A percentile compares a stretch with the other conserved stretches of the same genome.
Evolutionary conservation across 176 grass and related monocot genomes (phyloP).

Genomic region (Alopecurus myosuroides): DNA sequence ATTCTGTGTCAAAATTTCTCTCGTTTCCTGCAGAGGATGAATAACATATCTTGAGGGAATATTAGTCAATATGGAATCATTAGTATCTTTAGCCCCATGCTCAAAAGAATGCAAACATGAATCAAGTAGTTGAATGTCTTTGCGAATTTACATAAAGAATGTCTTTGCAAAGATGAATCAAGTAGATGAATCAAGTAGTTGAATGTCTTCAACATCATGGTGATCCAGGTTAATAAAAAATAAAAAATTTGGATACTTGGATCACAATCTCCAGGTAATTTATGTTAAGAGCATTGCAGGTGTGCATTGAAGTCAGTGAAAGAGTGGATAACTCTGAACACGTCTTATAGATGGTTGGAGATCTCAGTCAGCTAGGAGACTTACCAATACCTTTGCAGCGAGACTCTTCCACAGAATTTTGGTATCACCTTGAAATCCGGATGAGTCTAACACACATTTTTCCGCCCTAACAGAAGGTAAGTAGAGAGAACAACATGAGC

Average conservation of each 20-base stretch:
- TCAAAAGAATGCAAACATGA: no score
- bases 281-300: not conserved
- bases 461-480: constrained; percentile 31
- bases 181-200: no score
- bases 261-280: not conserved
- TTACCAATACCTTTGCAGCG: constrained; percentile 71
- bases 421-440: constrained; percentile 91
- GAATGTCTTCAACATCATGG: not conserved
- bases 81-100: no score
- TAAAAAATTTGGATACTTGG: not conserved
- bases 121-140: no score
- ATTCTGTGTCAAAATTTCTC: no score
- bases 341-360: not conserved
- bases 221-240: not conserved
- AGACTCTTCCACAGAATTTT: constrained; percentile 79
- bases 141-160: no score
- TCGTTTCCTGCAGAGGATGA: no score
- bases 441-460: constrained; percentile 79
- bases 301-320: not conserved
- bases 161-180: no score
- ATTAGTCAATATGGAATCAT: no score
- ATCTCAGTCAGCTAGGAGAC: not conserved
- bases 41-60: no score
- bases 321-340: not conserved
- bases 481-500: not conserved